Evolutionary conservation across 225 moss, liverwort and hornwort genomes (phyloP), one percentile per base, ranked within the genome.

Genomic region (Polytrichum formosum): DNA sequence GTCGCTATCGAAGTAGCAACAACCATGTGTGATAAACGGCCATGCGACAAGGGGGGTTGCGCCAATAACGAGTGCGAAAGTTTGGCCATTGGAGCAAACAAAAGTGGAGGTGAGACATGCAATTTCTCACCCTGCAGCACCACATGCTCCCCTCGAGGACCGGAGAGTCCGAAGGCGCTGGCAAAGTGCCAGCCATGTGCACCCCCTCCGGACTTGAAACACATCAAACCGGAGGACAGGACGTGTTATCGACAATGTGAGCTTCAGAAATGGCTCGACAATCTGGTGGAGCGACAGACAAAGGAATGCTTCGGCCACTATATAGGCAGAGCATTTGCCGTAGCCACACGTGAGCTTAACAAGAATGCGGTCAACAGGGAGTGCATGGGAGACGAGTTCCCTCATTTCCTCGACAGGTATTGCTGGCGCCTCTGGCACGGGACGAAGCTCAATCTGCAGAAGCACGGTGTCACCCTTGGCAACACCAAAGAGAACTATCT

Each of bases 261-360:
- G 68, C 78, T 87, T 61, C 81, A 87, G 70, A 72, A 83, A 31
- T 87, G 87, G 83, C 72, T 87, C 35, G 80, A 81, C 72, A 59
- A 76, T 78, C 81, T 83, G 66, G 87, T 83, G 64, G 72, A 76
- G 28, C 76, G 87, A 58, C 8, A 76, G 30, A 74, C 83, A 2
- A 76, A 74, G 17, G 87, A 87, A 55, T 81, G 83, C 53, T 87
- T 81, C 37, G 87, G 83, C 28, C 87, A 87, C 69, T 87, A 87
- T 70, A 78, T 87, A 1, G 87, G 81, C 22, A 69, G 87, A 17
- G 83, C 25, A 0, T 79, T 78, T 31, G 87, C 87, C 7, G 72
- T 83, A 67, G 87, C 87, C 23, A 81, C 81, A 3, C 81, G 78
- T 59, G 81, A 79, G 61, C 83, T 87, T n/a, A 87, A 83, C 76